Percentiles rank a stretch among this genome's conserved stretches.
phyloP scores from a whole-genome alignment of 1,284 basidiomycete genomes.

The Ceratobasidium sp. region DNA sequence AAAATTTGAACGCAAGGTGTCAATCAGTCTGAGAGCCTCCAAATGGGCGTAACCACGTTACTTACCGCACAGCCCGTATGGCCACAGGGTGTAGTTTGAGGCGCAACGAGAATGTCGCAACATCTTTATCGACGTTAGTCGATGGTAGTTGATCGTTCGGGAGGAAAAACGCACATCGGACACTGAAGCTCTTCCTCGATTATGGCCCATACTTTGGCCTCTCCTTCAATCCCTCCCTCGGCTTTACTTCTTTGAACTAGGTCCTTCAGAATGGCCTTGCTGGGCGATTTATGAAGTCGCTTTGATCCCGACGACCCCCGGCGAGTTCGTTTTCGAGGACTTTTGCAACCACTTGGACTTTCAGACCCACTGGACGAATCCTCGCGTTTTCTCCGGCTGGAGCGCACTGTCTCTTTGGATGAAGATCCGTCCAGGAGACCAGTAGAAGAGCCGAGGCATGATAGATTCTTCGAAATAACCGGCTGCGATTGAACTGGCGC shows the following conservation, averaged over 20 bases:
- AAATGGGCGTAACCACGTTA: neutral
- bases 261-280: neutral
- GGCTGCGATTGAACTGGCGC: neutral
- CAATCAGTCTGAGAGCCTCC: neutral
- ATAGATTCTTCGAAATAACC: neutral
- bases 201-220: neutral
- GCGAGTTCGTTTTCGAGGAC: neutral
- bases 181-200: constrained; percentile 24
- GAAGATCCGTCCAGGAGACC: neutral
- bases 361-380: neutral
- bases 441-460: neutral
- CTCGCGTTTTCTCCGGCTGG: neutral
- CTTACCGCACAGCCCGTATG: constrained; percentile 33
- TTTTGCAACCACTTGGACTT: neutral
- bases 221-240: neutral
- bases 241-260: neutral
- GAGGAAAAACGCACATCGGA: constrained; percentile 12
- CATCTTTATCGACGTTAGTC: constrained; percentile 7
- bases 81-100: constrained; percentile 31
- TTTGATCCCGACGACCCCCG: neutral
- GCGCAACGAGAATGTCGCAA: constrained; percentile 16
- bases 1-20: neutral
- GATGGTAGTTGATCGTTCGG: neutral
- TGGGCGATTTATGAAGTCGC: neutral
- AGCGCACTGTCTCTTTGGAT: neutral